Conservation (phyloP, 768 basidiomycete genomes). For the Leccinum subgranulosum region DNA sequence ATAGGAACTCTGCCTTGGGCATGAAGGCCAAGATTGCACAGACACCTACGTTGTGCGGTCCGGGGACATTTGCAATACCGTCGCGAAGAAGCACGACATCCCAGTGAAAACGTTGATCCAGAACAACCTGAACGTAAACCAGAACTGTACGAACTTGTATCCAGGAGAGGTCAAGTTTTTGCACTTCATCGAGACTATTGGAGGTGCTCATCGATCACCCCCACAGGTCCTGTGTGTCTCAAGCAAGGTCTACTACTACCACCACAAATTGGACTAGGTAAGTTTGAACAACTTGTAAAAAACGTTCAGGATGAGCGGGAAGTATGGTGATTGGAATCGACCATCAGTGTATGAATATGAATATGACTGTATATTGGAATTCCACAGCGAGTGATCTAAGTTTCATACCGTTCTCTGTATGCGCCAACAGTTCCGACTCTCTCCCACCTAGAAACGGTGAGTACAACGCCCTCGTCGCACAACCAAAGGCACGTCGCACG, state of each 20-base stretch:
- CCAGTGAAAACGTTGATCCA: constrained; percentile 40
- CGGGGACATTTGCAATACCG: constrained; percentile 50
- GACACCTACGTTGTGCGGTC: constrained; percentile 40
- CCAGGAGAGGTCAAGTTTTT: constrained; percentile 48
- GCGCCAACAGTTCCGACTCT: background rate
- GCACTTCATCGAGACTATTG: background rate
- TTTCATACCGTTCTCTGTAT: background rate
- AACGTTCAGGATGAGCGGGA: background rate
- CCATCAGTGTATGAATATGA: background rate
- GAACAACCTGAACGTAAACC: constrained; percentile 67
- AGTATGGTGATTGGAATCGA: background rate
- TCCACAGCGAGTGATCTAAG: background rate
- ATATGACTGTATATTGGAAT: background rate
- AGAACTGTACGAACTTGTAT: constrained; percentile 52
- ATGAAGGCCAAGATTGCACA: constrained; percentile 52
- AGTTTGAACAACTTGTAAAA: no score
- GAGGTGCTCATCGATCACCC: background rate
- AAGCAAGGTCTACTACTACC: constrained; percentile 22
- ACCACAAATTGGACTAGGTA: constrained; percentile 13
- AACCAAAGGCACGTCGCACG: no score
- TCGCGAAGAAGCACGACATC: constrained; percentile 42
- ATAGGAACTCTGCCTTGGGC: constrained; percentile 53
- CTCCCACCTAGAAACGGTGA: background rate
- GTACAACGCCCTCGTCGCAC: no score
- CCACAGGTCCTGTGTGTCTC: constrained; percentile 28